These are phyloP conservation scores for Gryganskiella cystojenkinii DNA, from an alignment of 192 early-diverging fungal species.

Conservation along the genomic window DNA sequence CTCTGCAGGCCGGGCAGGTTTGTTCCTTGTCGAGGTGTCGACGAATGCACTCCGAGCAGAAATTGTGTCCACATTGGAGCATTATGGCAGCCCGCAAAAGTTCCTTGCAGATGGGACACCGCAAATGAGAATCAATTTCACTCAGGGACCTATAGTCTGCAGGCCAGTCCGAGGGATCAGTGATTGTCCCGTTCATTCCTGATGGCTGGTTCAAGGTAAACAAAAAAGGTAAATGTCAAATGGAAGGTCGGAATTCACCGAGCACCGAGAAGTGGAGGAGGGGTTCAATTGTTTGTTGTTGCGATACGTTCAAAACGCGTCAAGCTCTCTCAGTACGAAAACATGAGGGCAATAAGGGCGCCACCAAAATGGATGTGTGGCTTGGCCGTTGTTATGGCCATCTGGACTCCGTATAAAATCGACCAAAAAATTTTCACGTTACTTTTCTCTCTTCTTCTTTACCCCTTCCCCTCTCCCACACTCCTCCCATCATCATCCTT, in stretches of 20 bases:
- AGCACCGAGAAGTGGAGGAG: too few species aligned
- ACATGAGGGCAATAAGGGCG: too few species aligned
- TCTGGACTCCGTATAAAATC: not conserved
- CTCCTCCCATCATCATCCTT: slow-evolving; percentile 2
- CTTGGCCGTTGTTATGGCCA: not conserved
- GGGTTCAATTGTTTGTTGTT: too few species aligned
- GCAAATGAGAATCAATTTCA: slow-evolving; percentile 72
- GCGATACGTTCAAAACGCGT: too few species aligned
- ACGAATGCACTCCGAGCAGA: slow-evolving; percentile 82
- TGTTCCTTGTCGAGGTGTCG: slow-evolving; percentile 66
- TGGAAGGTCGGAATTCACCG: too few species aligned
- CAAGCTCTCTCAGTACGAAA: too few species aligned
- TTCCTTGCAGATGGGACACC: slow-evolving; percentile 86
- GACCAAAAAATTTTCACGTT: slow-evolving; percentile 3
- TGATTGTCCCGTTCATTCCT: slow-evolving; percentile 55
- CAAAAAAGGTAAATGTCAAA: too few species aligned
- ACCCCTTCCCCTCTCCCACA: slow-evolving; percentile 4
- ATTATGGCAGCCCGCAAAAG: slow-evolving; percentile 70
- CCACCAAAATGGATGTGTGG: too few species aligned
- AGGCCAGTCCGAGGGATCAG: slow-evolving; percentile 78
- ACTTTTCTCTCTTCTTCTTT: slow-evolving; percentile 6
- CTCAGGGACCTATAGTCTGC: slow-evolving; percentile 61
- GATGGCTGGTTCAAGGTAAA: not conserved
- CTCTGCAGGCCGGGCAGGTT: slow-evolving; percentile 75
- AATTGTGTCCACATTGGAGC: slow-evolving; percentile 76